Evolutionary conservation across 2,329 filamentous ascomycete genomes (phyloP).

Genomic region (Pseudocercospora eumusae): DNA sequence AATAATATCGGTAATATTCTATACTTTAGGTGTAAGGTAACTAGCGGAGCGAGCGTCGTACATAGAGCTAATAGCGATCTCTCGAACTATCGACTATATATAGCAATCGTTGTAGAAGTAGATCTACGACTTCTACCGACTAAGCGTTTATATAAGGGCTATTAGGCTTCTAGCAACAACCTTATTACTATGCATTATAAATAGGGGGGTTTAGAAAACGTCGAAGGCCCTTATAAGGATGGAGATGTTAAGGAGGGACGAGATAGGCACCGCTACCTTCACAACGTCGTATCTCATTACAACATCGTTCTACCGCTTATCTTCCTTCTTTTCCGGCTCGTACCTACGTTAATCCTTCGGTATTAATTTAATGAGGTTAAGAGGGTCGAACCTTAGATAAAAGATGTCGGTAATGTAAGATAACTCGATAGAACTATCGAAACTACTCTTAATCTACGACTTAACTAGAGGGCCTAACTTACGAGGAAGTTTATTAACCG

Average conservation of each 20-base stretch:
- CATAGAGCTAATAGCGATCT: not conserved
- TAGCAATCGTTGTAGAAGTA: not conserved
- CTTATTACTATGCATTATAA: not conserved
- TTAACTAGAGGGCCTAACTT: no score
- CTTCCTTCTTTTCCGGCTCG: not conserved
- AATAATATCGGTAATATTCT: not conserved
- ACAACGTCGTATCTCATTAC: not conserved
- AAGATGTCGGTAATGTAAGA: not conserved
- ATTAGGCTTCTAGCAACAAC: not conserved
- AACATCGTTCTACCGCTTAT: not conserved
- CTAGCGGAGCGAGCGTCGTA: not conserved
- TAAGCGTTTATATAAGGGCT: not conserved
- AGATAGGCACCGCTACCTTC: not conserved
- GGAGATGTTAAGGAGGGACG: not conserved
- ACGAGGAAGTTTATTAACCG: no score
- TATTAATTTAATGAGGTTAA: not conserved
- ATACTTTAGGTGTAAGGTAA: no score
- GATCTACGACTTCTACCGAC: not conserved
- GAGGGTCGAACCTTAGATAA: not conserved
- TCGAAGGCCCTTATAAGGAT: not conserved
- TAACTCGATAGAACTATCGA: not conserved
- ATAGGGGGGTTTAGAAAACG: not conserved
- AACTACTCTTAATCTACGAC: not conserved
- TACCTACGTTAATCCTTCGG: not conserved
- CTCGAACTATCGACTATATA: not conserved